Evolutionary conservation across 768 basidiomycete species (phyloP).

Genomic region (Suillus sp.): DNA sequence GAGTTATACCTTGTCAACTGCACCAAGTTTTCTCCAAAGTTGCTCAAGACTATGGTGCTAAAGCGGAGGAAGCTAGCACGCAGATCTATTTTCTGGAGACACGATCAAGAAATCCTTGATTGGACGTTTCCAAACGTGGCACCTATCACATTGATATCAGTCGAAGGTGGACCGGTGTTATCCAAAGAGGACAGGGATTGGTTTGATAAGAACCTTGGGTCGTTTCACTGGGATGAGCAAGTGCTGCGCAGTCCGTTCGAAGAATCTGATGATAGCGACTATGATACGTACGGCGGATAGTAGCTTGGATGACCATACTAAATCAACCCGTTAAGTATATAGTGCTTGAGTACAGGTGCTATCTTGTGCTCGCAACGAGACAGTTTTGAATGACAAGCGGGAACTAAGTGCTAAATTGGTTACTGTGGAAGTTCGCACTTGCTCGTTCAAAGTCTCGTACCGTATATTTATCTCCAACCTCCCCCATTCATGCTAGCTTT

Average conservation of each 20-base stretch:
- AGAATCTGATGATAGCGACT: background rate
- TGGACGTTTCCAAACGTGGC: constrained; percentile 10
- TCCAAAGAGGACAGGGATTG: constrained; percentile 5
- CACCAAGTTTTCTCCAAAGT: background rate
- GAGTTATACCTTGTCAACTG: constrained; percentile 6
- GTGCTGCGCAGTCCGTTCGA: background rate
- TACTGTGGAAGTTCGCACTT: background rate
- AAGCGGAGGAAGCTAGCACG: constrained; percentile 2
- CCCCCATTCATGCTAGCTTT: background rate
- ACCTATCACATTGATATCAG: constrained; percentile 10
- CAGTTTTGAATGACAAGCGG: background rate
- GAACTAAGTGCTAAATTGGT: too few species aligned
- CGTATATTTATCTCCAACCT: too few species aligned
- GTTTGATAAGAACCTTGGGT: constrained; percentile 9
- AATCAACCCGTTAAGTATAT: background rate
- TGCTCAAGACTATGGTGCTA: constrained; percentile 1
- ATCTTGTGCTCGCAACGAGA: background rate
- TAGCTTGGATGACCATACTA: background rate
- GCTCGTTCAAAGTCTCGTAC: too few species aligned
- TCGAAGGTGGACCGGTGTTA: constrained; percentile 8
- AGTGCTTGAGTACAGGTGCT: background rate
- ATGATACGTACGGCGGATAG: background rate
- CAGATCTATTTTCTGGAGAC: background rate
- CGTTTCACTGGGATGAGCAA: constrained; percentile 10
- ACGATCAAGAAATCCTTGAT: background rate